Conservation (phyloP, 495 filamentous ascomycete genomes). For the Penicillium macrosclerotiorum region DNA sequence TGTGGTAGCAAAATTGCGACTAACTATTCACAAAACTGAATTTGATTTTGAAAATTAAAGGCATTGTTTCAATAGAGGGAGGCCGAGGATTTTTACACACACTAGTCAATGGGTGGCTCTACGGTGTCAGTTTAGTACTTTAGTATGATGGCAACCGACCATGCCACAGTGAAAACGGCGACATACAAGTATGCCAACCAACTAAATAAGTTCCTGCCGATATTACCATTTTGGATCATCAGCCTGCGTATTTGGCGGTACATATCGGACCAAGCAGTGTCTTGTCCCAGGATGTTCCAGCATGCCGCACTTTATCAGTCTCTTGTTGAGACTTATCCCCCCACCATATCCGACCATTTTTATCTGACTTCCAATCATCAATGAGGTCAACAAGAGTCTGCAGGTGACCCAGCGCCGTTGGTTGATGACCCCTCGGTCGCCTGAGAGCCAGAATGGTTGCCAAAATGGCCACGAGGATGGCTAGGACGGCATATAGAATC, state of each 20-base stretch:
- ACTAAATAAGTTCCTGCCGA: no score
- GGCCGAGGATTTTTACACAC: no score
- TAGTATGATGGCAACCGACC: no score
- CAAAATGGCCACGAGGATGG: conserved; percentile 33
- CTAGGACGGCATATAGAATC: conserved; percentile 31
- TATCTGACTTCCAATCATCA: conserved; percentile 38
- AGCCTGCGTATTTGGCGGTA: conserved; percentile 6
- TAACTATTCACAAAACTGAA: no score
- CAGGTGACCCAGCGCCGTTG: conserved; percentile 43
- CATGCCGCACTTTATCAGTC: conserved; percentile 7
- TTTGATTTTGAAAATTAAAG: no score
- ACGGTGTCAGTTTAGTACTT: no score
- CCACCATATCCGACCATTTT: conserved; percentile 39
- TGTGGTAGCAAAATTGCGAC: no score
- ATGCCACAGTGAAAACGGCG: no score
- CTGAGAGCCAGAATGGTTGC: conserved; percentile 33
- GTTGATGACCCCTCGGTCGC: conserved; percentile 36
- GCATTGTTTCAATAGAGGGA: no score
- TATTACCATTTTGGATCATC: not conserved
- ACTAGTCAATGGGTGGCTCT: no score
- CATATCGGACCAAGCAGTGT: conserved; percentile 4
- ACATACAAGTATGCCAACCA: no score
- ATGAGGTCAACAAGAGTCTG: conserved; percentile 44
- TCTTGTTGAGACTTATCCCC: conserved; percentile 34
- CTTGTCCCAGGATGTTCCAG: conserved; percentile 12